Evolutionary conservation across 108 stramenopile genomes (phyloP), one percentile per base, ranked within the genome.

Genomic region (Seminavis robusta): DNA sequence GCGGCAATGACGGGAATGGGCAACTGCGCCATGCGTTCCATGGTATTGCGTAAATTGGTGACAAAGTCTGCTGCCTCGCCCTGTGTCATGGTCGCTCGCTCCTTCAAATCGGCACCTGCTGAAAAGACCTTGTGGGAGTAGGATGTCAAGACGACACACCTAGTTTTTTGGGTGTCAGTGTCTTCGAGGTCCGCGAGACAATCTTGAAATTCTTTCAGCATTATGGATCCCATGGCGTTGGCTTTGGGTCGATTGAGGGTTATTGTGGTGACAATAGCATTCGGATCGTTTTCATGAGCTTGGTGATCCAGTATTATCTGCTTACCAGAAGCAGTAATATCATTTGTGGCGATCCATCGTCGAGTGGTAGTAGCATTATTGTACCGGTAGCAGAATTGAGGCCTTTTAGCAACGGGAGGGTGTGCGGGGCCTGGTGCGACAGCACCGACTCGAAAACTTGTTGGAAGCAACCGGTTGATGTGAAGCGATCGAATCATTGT

Each of bases 71-170:
- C 77, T 4, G 78, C 81, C 39, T 92, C 76, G 26, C 65, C 52
- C 17, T 50, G 3, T 13, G 79, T 67, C 93, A 90, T 94, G 16
- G 46, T 64, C 3, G 69, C 39, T 11, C 88, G 73, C 63, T 94
- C 76, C 77, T 88, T 71, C 33, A 94, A 61, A 71, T 94, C 90
- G 31, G 94, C 94, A 20, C 94, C 94, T n/a, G 94, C 94, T 47
- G 88, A 94, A 67, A 92, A 91, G 15, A 84, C 84, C 17, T 71
- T 66, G 17, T 52, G 52, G 3, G 74, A 71, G 13, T 9, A 9
- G 17, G 86, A 88, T n/a, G 58, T 69, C 28, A 92, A 8, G 8
- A 92, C 67, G 1, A 92, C 61, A 57, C 76, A 80, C 9, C 84
- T 74, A 6, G 65, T 52, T 3, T 53, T 10, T 10, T 59, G 33